phyloP scores from a whole-genome alignment of 192 early-diverging fungal species.

The Obelidium mucronatum region DNA sequence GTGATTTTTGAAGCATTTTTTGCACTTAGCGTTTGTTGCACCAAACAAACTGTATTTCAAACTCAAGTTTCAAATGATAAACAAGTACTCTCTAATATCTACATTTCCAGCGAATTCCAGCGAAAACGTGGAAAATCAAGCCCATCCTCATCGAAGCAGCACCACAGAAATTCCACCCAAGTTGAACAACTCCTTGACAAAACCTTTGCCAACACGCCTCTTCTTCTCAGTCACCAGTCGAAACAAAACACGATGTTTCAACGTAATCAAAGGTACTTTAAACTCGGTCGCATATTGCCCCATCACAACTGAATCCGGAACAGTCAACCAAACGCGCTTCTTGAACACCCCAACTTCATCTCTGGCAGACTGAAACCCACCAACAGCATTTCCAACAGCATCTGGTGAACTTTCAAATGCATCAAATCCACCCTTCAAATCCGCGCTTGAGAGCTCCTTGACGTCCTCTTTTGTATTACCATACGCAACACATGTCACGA shows the following conservation, averaged over 20 bases:
- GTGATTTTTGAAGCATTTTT: no score
- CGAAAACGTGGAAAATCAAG: no score
- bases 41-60: no score
- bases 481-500: background rate
- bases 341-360: slow-evolving; percentile 4
- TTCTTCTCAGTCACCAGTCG: slow-evolving; percentile 16
- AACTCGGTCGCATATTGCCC: slow-evolving; percentile 12
- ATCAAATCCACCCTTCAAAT: background rate
- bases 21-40: no score
- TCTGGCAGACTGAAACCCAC: background rate
- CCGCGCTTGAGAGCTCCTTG: slow-evolving; percentile 8
- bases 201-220: background rate
- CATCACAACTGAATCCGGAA: slow-evolving; percentile 17
- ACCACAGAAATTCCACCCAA: slow-evolving; percentile 22
- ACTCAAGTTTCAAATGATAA: no score
- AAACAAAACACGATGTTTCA: slow-evolving; percentile 15
- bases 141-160: slow-evolving; percentile 15
- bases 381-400: background rate
- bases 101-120: no score
- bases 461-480: background rate
- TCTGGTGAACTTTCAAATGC: background rate
- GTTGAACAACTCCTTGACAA: background rate
- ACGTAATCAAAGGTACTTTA: slow-evolving; percentile 11
- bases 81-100: no score
- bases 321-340: slow-evolving; percentile 22